These are phyloP conservation scores for Fusarium kyushuense DNA, from an alignment of 2,329 filamentous ascomycete species.

Conservation along the genomic window DNA sequence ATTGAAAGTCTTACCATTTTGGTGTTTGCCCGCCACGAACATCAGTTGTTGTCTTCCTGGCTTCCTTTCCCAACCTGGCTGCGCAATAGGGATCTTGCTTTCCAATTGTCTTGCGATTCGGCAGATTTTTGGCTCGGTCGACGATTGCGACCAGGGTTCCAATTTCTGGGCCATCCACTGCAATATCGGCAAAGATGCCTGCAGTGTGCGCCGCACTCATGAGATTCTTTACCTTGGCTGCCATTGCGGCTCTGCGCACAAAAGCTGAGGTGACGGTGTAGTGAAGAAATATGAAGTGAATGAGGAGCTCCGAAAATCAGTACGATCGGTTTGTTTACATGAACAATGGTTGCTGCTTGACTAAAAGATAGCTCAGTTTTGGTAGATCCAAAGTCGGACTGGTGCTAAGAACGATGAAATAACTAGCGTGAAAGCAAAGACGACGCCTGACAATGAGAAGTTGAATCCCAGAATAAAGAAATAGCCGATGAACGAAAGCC, in stretches of 20 bases:
- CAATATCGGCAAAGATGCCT: constrained; percentile 95
- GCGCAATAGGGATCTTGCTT: constrained; percentile 99
- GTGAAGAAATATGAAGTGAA: constrained; percentile 1
- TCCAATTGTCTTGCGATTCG: constrained; percentile 96
- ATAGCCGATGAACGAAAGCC: constrained; percentile 17
- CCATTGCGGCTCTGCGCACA: constrained; percentile 56
- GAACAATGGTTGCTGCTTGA: constrained; percentile 35
- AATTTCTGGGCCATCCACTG: constrained; percentile 90
- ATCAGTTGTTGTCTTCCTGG: constrained; percentile 96
- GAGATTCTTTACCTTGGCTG: constrained; percentile 67
- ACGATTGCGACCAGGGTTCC: constrained; percentile 93
- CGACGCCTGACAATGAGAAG: constrained; percentile 22
- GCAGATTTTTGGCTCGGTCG: constrained; percentile 95
- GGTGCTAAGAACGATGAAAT: constrained; percentile 30
- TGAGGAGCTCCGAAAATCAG: constrained; percentile 14
- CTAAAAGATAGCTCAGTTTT: constrained; percentile 34
- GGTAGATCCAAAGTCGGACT: constrained; percentile 30
- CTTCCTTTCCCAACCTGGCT: constrained; percentile 92
- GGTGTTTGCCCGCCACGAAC: constrained; percentile 95
- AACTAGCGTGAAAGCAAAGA: constrained; percentile 24
- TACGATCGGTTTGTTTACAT: constrained; percentile 45
- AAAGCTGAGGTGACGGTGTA: constrained; percentile 9
- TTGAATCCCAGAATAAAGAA: constrained; percentile 10
- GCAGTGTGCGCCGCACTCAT: constrained; percentile 81
- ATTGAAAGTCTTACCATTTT: constrained; percentile 74